Conservation (phyloP, 1,284 basidiomycete species). For the Acaromyces ingoldii region DNA sequence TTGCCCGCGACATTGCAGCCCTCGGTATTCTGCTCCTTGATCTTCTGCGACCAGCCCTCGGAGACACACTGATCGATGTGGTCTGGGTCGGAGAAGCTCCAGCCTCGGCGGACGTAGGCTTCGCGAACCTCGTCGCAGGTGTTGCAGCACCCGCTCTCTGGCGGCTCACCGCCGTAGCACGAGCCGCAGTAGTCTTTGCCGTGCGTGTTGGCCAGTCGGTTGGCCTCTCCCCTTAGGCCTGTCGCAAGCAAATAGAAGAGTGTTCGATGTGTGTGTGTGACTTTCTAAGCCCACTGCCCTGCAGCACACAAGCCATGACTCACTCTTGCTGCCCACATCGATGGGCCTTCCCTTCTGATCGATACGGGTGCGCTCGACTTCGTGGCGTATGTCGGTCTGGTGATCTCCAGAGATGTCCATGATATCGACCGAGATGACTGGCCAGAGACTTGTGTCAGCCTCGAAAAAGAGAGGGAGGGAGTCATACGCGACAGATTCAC, state of each 20-base stretch:
- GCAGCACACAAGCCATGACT: too few species aligned
- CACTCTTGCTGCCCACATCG: too few species aligned
- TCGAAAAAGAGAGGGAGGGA: neutral
- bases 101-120: conserved; percentile 83
- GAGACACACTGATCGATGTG: conserved; percentile 89
- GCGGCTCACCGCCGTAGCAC: conserved; percentile 85
- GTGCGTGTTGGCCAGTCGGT: conserved; percentile 23
- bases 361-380: conserved; percentile 78
- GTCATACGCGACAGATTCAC: conserved; percentile 57
- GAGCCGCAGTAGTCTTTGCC: conserved; percentile 61
- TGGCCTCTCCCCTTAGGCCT: conserved; percentile 40
- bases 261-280: too few species aligned
- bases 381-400: conserved; percentile 67
- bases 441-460: neutral
- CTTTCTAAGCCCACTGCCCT: too few species aligned
- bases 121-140: conserved; percentile 90
- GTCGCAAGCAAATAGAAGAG: conserved; percentile 12
- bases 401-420: conserved; percentile 98
- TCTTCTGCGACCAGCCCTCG: conserved; percentile 91
- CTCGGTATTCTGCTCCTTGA: conserved; percentile 84
- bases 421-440: conserved; percentile 64
- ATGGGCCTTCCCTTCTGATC: conserved; percentile 61
- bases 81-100: conserved; percentile 89
- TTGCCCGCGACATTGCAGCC: conserved; percentile 90
- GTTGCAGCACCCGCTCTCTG: conserved; percentile 74